Base-by-base conservation (phyloP, 2,329 filamentous ascomycete species). In the Biscogniauxia marginata region DNA sequence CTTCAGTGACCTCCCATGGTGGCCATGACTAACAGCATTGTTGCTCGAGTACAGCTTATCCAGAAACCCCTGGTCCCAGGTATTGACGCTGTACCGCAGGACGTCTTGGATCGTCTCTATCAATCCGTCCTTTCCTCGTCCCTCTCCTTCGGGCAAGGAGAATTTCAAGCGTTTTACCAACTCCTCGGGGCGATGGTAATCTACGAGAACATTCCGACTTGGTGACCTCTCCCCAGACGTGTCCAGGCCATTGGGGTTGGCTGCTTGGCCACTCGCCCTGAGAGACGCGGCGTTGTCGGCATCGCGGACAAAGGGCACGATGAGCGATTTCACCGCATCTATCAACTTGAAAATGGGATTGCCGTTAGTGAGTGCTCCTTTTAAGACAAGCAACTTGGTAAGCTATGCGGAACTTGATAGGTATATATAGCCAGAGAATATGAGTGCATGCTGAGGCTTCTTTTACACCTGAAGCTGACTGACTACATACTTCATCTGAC, bases 1-100 rank as follows among this genome's bases (percentile, higher is more conserved):
- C 9, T n/a, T n/a, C 1, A 9, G 13, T 9, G 3, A 23, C 7
- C 9, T 39, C 30, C n/a, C 19, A 20, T 22, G 8, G 47, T 7
- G 20, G n/a, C 8, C n/a, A 11, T 11, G 16, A 74, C 82, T 58
- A 69, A 88, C 87, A 45, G 93, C 88, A 69, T 95, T 95, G 43
- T 91, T 96, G 62, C 88, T 88, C n/a, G 89, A 85, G 73, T 97
- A 98, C 18, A 98, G 79, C 76, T 99, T 98, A 75, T 97, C 93
- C 68, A 98, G 76, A 74, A 98, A 99, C 9, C 93, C 93, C 74
- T 96, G 93, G 68, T 96, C 90, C 90, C 93, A 98, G n/a, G 93
- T 97, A 75, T 99, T 99, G 69, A 98, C 93, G 68, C 89, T 95
- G 73, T 96, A 92, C 61, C 84, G 81, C 45, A 98, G 79, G 19